These are phyloP conservation scores for Xylaria multiplex DNA, from an alignment of 2,329 filamentous ascomycete species.

Conservation along the genomic window DNA sequence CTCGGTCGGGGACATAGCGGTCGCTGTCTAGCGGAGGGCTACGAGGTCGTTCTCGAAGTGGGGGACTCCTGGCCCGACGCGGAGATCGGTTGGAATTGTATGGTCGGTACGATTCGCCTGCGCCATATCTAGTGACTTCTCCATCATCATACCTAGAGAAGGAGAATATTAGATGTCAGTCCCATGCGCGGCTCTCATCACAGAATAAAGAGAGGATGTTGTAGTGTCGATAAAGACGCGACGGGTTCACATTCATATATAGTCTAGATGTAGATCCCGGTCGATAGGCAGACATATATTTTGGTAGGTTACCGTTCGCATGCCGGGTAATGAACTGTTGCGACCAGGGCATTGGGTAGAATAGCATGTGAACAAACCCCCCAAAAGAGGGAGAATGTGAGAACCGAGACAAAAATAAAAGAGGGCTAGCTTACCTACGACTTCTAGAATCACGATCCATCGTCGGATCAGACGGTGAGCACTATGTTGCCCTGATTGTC, in stretches of 20 bases:
- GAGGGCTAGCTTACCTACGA: slow-evolving; percentile 43
- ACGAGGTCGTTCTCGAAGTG: slow-evolving; percentile 50
- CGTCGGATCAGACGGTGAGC: not conserved
- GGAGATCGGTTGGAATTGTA: slow-evolving; percentile 64
- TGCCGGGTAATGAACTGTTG: not conserved
- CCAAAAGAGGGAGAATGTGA: not conserved
- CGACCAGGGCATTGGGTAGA: no score
- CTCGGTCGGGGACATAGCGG: slow-evolving; percentile 55
- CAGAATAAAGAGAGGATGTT: not conserved
- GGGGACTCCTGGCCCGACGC: slow-evolving; percentile 49
- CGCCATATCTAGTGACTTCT: slow-evolving; percentile 70
- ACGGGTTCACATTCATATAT: not conserved
- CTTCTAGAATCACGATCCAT: slow-evolving; percentile 50
- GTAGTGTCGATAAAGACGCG: not conserved
- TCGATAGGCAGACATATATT: not conserved
- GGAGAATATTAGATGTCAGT: not conserved
- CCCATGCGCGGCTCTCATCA: not conserved
- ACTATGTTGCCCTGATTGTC: slow-evolving; percentile 12
- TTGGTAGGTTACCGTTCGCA: not conserved
- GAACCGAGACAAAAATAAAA: not conserved
- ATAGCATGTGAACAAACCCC: not conserved
- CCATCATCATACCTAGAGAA: slow-evolving; percentile 66
- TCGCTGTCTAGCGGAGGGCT: slow-evolving; percentile 53
- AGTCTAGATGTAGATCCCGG: not conserved
- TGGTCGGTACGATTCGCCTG: slow-evolving; percentile 69